phyloP scores from a whole-genome alignment of 1,139 yeast species.

The Candida tetrigidarum region DNA sequence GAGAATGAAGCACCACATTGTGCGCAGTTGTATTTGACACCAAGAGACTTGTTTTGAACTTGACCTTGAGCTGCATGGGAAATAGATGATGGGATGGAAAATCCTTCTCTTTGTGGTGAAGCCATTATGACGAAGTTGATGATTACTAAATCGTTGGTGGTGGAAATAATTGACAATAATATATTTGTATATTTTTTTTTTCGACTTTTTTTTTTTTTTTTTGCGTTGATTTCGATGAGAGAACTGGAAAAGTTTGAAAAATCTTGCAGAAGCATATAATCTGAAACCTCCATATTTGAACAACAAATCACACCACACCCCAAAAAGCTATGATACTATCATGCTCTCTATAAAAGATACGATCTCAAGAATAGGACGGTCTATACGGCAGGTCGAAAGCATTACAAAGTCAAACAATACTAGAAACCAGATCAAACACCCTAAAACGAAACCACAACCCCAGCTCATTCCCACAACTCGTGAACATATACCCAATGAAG shows the following conservation, averaged over 20 bases:
- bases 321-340: not conserved
- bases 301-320: too few species aligned
- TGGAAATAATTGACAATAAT: not conserved
- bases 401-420: not conserved
- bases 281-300: too few species aligned
- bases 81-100: slow-evolving; percentile 82
- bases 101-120: slow-evolving; percentile 84
- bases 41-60: slow-evolving; percentile 71
- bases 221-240: slow-evolving; percentile 8
- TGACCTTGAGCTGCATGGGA: slow-evolving; percentile 65
- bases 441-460: not conserved
- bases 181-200: not conserved
- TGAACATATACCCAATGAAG: slow-evolving; percentile 16
- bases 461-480: slow-evolving; percentile 9
- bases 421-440: not conserved
- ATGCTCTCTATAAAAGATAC: slow-evolving; percentile 21
- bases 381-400: slow-evolving; percentile 19
- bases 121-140: slow-evolving; percentile 41
- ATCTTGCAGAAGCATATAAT: not conserved
- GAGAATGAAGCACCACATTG: slow-evolving; percentile 93
- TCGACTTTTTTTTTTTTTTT: slow-evolving; percentile 6
- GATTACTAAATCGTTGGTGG: slow-evolving; percentile 7
- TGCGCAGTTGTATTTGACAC: slow-evolving; percentile 94
- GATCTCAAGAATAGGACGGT: slow-evolving; percentile 21
- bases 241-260: not conserved